Conservation (phyloP, 768 basidiomycete genomes). For the Hemileccinum rubropunctum region DNA sequence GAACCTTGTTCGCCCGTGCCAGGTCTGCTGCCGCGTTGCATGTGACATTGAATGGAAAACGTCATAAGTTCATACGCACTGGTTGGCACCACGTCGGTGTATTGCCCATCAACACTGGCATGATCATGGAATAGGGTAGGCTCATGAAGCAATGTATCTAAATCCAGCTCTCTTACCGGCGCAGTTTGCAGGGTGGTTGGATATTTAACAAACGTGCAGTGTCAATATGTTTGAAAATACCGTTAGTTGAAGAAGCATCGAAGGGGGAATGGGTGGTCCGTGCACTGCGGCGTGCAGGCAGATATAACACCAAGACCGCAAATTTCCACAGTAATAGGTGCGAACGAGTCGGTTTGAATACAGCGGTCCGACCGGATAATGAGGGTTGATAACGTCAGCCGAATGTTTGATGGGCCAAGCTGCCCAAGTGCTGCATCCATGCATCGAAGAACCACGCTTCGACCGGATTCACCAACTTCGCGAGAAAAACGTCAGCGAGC, state of each 20-base stretch:
- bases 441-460: background rate
- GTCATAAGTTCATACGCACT: background rate
- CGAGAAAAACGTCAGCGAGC: background rate
- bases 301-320: background rate
- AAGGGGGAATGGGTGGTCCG: background rate
- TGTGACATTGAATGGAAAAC: background rate
- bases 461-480: slow-evolving; percentile 5
- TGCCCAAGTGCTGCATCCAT: background rate
- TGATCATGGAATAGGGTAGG: background rate
- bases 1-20: background rate
- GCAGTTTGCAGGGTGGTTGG: background rate
- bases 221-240: background rate
- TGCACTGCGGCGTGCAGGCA: too few species aligned
- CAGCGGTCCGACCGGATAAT: background rate
- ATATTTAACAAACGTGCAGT: background rate
- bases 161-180: background rate
- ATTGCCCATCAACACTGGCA: background rate
- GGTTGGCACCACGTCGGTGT: background rate
- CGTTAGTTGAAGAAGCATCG: background rate
- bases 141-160: background rate
- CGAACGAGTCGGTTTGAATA: background rate
- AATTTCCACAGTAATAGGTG: too few species aligned
- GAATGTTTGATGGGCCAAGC: too few species aligned
- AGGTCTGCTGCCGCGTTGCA: background rate
- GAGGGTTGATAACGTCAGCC: too few species aligned